Evolutionary conservation across 164 flowering plant genomes (phyloP), one percentile per base, ranked within the genome.

Genomic region (Kingdonia uniflora): DNA sequence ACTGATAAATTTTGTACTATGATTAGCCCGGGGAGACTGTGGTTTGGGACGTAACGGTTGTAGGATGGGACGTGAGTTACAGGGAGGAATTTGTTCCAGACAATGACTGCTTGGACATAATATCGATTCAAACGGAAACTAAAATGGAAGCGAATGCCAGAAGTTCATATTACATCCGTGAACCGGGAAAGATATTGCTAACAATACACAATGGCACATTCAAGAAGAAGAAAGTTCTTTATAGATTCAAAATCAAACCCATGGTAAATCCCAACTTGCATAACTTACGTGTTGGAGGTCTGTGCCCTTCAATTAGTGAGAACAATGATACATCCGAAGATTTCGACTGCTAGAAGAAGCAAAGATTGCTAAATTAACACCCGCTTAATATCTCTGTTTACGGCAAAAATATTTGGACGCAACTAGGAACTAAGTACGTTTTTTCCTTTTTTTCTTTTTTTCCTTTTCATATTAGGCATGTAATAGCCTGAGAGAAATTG

Each of bases 1-100:
- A n/a, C n/a, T n/a, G n/a, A n/a, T n/a, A n/a, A n/a, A n/a, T n/a
- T n/a, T n/a, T n/a, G n/a, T n/a, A n/a, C n/a, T n/a, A n/a, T n/a
- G n/a, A 49, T 50, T 60, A 89, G 95, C 70, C 42, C 2, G 90
- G 84, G 21, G 68, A 64, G 43, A 82, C 80, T 0, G 37, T 74
- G 49, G 68, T 78, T 1, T 87, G 96, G 97, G 95, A 87, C 45
- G 14, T 84, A 5, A 72, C 71, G 1, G 77, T 79, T 29, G 74
- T 72, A n/a, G 91, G 87, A 35, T 68, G 76, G 76, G 95, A 84
- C 1, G 95, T 81, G 57, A 54, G 49, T 0, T 87, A 78, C 81
- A 77, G 71, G 73, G 96, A 87, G 54, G 95, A 90, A 65, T 90
- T 90, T 55, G 63, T 85, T 15, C 95, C 97, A 11, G 70, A 76